Evolutionary conservation across 768 basidiomycete species (phyloP).

Genomic region (Mycena leptocephala): DNA sequence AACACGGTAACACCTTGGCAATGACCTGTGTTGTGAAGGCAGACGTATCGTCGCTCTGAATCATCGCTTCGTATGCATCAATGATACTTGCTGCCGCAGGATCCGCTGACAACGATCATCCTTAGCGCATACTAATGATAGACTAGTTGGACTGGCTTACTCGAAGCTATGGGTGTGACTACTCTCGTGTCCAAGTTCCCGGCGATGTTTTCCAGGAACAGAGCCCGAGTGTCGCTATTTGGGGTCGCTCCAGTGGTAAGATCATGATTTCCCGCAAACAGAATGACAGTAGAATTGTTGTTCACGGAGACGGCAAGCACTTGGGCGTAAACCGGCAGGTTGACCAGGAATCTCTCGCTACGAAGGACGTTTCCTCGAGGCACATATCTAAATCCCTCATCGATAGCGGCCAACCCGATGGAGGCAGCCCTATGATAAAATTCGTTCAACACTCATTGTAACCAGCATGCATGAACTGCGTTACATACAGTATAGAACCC

Average conservation of each 20-base stretch:
- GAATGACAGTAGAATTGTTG: not conserved
- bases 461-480: not conserved
- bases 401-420: not conserved
- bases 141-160: not conserved
- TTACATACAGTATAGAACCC: not conserved
- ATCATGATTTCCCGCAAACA: not conserved
- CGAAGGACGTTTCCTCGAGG: not conserved
- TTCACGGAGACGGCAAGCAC: not conserved
- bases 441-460: not conserved
- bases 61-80: not conserved
- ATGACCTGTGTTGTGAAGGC: not conserved
- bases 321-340: not conserved
- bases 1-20: not conserved
- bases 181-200: not conserved
- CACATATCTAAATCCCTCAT: not conserved
- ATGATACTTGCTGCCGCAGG: not conserved
- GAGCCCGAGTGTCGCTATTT: not conserved
- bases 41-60: slow-evolving; percentile 2
- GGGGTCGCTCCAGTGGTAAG: not conserved
- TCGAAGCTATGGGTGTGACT: not conserved
- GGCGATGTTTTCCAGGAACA: not conserved
- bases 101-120: not conserved
- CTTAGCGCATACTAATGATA: not conserved
- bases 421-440: not conserved
- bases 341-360: not conserved